Conservation (phyloP, 2,329 filamentous ascomycete species). For the Cladosporium phlei region DNA sequence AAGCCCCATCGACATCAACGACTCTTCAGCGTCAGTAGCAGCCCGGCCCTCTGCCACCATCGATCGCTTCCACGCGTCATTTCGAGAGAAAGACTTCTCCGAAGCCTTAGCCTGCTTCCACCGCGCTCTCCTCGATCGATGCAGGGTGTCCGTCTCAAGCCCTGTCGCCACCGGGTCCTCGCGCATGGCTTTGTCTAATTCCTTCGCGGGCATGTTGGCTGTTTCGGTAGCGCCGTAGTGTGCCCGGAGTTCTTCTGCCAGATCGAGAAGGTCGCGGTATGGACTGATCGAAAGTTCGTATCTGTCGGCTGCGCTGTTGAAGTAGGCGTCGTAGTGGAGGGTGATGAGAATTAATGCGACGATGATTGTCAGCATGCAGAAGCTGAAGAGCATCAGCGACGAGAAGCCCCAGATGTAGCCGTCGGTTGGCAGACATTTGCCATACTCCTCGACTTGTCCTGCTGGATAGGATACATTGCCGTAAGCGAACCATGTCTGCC, state of each 20-base stretch:
- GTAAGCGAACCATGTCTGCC: too few relatives aligned
- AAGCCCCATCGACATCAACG: constrained; percentile 1
- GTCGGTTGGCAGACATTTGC: neutral
- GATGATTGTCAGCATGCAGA: constrained; percentile 15
- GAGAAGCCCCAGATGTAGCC: constrained; percentile 17
- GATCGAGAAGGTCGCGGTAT: constrained; percentile 17
- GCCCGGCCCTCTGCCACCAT: neutral
- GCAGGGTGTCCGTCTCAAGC: neutral
- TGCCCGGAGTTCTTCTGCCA: constrained; percentile 12
- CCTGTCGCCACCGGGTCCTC: neutral
- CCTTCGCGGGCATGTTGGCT: constrained; percentile 12
- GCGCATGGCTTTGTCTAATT: constrained; percentile 7
- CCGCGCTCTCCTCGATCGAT: neutral
- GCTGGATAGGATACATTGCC: too few relatives aligned
- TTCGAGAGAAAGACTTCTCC: neutral
- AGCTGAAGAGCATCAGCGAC: constrained; percentile 16
- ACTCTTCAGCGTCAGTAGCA: neutral
- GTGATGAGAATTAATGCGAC: constrained; percentile 5
- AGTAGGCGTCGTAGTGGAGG: constrained; percentile 11
- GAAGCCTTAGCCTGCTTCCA: neutral
- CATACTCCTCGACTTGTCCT: too few relatives aligned
- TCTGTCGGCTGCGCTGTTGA: constrained; percentile 50
- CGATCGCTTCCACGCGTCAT: neutral
- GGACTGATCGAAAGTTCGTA: constrained; percentile 40
- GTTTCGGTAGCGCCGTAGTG: constrained; percentile 10